A percentile compares a stretch with the other conserved stretches of the same genome.
phyloP scores from a whole-genome alignment of 2,329 filamentous ascomycete genomes.

The Fusarium sp. region DNA sequence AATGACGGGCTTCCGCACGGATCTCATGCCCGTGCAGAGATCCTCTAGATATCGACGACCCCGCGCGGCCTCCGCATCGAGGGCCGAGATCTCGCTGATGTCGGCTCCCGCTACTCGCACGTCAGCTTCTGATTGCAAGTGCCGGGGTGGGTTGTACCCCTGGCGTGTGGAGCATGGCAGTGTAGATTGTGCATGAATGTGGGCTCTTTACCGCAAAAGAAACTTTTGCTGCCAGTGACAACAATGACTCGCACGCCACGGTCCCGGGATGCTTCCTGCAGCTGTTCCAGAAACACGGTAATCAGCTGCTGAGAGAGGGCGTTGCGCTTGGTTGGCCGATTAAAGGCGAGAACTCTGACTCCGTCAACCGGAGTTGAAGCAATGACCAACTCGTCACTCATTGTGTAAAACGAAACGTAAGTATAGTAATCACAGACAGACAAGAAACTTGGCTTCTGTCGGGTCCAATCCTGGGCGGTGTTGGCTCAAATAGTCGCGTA shows the following conservation, averaged over 20 bases:
- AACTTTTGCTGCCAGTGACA: constrained; percentile 50
- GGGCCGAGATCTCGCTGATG: constrained; percentile 48
- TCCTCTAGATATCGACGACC: constrained; percentile 53
- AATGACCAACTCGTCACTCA: constrained; percentile 36
- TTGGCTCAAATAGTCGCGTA: constrained; percentile 31
- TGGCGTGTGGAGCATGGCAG: neutral
- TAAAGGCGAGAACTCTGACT: constrained; percentile 61
- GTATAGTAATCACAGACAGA: neutral
- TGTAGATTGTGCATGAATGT: neutral
- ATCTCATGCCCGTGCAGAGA: constrained; percentile 49
- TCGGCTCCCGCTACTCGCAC: constrained; percentile 47
- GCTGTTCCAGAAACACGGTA: constrained; percentile 51
- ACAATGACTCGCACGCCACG: constrained; percentile 50
- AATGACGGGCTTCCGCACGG: constrained; percentile 57
- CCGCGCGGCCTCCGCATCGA: constrained; percentile 48
- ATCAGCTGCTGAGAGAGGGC: constrained; percentile 65
- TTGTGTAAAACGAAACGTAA: neutral
- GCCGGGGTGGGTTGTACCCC: constrained; percentile 12
- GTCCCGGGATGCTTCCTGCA: constrained; percentile 39
- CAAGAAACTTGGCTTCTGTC: neutral
- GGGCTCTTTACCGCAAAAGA: constrained; percentile 48
- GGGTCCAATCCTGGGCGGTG: constrained; percentile 1
- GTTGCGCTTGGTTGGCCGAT: constrained; percentile 67
- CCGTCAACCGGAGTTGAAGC: constrained; percentile 45
- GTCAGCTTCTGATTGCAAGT: constrained; percentile 10